Evolutionary conservation across 352 stramenopile species (phyloP), one percentile per base, ranked within the genome.

Genomic region (Phytophthora crassamura): DNA sequence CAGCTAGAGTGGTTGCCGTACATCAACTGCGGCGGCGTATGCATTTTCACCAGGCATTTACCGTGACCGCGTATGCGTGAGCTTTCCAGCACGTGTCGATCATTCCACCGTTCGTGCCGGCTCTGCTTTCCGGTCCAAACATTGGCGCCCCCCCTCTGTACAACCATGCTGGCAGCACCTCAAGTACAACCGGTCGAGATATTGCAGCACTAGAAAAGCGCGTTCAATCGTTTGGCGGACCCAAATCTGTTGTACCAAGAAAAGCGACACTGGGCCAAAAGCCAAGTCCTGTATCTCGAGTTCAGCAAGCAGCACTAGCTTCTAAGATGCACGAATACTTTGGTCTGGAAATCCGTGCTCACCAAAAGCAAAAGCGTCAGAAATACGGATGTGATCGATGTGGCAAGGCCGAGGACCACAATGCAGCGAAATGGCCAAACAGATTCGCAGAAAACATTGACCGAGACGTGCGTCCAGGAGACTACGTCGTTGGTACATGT

Each of bases 131-230:
- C 7, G 20, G 53, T 28, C 2, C 39, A 8, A 58, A 33, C 18
- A 60, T 60, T 38, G 15, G 16, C 6, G 32, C 18, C 0, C 59
- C 59, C 12, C 48, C 59, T 28, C 12, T 59, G 1, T 50, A 55
- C 33, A 60, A 60, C 7, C 39, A 59, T 33, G 48, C 22, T n/a
- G 58, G 58, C 3, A 20, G 47, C 1, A 38, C 3, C 8, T 36
- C 28, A 5, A 25, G 12, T 4, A 5, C 4, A 5, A 11, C 15
- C 15, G 9, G 6, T 9, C 48, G 41, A 5, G 41, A 60, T 36
- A 10, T 60, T 1, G 34, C 41, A 5, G 11, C 20, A 7, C n/a
- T 48, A 22, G 48, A 55, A 10, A 64, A 67, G 12, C 25, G 48
- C n/a, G 55, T 67, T 33, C 58, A 4, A 7, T 48, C 12, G 6